Evolutionary conservation across 768 basidiomycete species (phyloP).

Genomic region (Leccinum subgranulosum): DNA sequence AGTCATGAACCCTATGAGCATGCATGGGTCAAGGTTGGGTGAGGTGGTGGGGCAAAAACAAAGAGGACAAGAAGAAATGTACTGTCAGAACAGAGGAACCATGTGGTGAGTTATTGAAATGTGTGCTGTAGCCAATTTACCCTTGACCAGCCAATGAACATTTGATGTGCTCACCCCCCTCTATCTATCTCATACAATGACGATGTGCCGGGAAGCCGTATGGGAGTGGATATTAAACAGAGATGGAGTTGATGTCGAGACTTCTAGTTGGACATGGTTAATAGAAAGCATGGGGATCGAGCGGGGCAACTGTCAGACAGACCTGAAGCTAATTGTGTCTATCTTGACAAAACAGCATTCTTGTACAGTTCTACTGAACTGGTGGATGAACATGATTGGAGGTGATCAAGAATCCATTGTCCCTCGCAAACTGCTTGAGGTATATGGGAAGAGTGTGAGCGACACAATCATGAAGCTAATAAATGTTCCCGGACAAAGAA

Average conservation of each 20-base stretch:
- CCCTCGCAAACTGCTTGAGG: constrained; percentile 83
- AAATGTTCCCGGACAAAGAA: too few species aligned
- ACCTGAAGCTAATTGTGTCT: constrained; percentile 92
- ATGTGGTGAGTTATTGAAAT: constrained; percentile 86
- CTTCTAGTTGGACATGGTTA: constrained; percentile 35
- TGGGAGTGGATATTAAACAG: constrained; percentile 74
- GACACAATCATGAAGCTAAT: constrained; percentile 66
- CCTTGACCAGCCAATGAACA: constrained; percentile 55
- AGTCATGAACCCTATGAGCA: constrained; percentile 73
- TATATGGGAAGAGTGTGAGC: constrained; percentile 82
- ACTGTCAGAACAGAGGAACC: constrained; percentile 95
- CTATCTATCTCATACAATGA: background rate
- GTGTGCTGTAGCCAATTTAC: constrained; percentile 78
- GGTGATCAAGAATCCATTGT: constrained; percentile 79
- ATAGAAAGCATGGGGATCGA: background rate
- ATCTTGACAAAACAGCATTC: constrained; percentile 76
- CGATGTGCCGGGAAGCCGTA: constrained; percentile 59
- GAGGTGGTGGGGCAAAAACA: background rate
- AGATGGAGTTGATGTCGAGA: constrained; percentile 83
- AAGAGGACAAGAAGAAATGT: constrained; percentile 16
- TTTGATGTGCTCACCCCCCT: constrained; percentile 16
- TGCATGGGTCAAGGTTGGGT: too few species aligned
- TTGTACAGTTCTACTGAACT: constrained; percentile 24
- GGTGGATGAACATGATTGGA: constrained; percentile 47
- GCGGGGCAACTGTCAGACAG: background rate